Conservation (phyloP, 176 grass and related monocot genomes). For the Carex cristatella region DNA sequence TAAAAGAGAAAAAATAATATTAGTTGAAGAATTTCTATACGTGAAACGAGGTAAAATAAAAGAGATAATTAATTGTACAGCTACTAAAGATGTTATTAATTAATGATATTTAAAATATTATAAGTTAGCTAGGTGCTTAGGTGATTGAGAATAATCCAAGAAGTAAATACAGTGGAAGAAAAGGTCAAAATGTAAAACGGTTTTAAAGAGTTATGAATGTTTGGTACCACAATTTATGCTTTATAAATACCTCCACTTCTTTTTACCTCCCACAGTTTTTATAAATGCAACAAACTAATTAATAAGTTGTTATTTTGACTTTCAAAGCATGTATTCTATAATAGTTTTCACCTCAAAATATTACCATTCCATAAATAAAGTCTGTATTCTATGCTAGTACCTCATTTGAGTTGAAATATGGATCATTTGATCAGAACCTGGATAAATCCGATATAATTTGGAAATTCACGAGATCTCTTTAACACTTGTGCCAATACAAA, state of each 20-base stretch:
- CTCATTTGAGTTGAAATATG: no score
- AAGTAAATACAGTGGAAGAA: background rate
- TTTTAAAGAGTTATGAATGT: background rate
- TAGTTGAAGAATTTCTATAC: background rate
- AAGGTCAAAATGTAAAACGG: background rate
- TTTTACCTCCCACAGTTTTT: background rate
- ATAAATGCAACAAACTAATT: constrained; percentile 9
- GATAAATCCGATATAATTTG: no score
- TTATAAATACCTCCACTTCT: background rate
- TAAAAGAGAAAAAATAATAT: background rate
- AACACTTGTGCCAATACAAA: no score
- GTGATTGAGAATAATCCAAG: background rate
- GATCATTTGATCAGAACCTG: no score
- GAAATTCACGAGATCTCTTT: no score
- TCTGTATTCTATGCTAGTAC: no score
- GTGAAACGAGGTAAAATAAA: background rate
- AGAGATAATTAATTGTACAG: background rate
- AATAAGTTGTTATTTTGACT: background rate
- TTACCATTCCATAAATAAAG: background rate
- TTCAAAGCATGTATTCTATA: no score
- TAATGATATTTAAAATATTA: background rate
- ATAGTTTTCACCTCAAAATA: background rate
- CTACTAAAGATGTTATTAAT: background rate
- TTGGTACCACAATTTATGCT: background rate
- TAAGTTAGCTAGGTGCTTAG: no score